Percentiles rank a stretch among this genome's conserved stretches.
Conservation (phyloP, 2,329 filamentous ascomycete species). For the Paecilomyces sp. region DNA sequence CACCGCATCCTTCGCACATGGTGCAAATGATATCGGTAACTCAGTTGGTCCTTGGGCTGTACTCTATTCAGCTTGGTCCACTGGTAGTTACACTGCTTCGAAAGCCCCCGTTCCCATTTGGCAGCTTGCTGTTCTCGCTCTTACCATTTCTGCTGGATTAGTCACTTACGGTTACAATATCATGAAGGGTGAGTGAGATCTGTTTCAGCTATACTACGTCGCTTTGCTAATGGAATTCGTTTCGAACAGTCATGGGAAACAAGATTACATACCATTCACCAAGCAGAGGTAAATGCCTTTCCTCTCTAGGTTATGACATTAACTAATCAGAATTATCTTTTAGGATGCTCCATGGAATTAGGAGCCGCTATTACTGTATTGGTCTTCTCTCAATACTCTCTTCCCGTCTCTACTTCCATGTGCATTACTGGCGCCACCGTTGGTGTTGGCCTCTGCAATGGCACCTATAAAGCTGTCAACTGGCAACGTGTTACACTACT, state of each 20-base stretch:
- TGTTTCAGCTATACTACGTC: too few species aligned
- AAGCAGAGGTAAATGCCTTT: slow-evolving; percentile 32
- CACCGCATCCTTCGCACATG: slow-evolving; percentile 52
- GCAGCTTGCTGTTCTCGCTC: slow-evolving; percentile 65
- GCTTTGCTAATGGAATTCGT: too few species aligned
- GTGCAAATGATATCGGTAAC: slow-evolving; percentile 71
- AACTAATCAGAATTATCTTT: slow-evolving; percentile 5
- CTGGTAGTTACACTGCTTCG: slow-evolving; percentile 52
- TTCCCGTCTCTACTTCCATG: slow-evolving; percentile 71
- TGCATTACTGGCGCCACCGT: slow-evolving; percentile 75
- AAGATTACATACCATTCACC: slow-evolving; percentile 66
- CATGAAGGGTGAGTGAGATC: slow-evolving; percentile 58
- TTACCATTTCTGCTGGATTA: slow-evolving; percentile 59
- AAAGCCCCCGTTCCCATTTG: slow-evolving; percentile 65
- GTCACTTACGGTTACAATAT: slow-evolving; percentile 77
- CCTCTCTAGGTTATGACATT: background rate
- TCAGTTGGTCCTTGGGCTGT: slow-evolving; percentile 63
- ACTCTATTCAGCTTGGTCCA: slow-evolving; percentile 62
- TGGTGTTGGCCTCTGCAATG: slow-evolving; percentile 71
- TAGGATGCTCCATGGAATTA: slow-evolving; percentile 66
- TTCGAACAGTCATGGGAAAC: slow-evolving; percentile 55
- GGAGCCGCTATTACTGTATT: slow-evolving; percentile 70
- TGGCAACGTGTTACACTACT: slow-evolving; percentile 65
- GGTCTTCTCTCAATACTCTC: slow-evolving; percentile 66
- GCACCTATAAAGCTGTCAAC: slow-evolving; percentile 65